phyloP scores from a whole-genome alignment of 768 basidiomycete species.

The Trametes meyenii region DNA sequence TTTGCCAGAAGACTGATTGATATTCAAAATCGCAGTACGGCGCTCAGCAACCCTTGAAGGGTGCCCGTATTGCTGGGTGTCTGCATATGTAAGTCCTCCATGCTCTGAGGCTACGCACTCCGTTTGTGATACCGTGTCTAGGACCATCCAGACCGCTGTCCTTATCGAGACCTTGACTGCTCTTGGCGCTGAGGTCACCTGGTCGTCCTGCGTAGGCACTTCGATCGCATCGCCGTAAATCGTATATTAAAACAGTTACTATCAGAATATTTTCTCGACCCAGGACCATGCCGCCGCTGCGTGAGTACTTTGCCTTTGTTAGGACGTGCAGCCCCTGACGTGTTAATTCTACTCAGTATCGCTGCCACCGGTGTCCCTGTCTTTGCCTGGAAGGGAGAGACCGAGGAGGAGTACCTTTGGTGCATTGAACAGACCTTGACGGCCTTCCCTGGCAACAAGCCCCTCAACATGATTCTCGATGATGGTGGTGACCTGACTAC shows the following conservation, averaged over 20 bases:
- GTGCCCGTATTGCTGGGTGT: conserved; percentile 96
- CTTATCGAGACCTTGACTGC: conserved; percentile 97
- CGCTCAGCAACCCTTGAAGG: conserved; percentile 82
- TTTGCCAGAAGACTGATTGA: neutral
- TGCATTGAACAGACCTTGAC: conserved; percentile 94
- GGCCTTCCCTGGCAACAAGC: conserved; percentile 82
- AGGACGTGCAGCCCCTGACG: neutral
- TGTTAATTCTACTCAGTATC: conserved; percentile 59
- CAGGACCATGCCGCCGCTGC: conserved; percentile 99
- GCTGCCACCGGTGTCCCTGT: conserved; percentile 98
- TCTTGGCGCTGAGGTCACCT: conserved; percentile 96
- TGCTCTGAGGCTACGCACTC: neutral
- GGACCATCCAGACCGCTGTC: conserved; percentile 98
- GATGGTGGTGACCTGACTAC: conserved; percentile 97
- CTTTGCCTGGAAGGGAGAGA: conserved; percentile 99
- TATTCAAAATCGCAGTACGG: conserved; percentile 57
- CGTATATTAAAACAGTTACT: neutral
- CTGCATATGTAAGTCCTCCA: conserved; percentile 80
- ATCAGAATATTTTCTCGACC: conserved; percentile 97
- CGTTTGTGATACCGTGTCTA: conserved; percentile 34
- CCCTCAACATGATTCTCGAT: conserved; percentile 98
- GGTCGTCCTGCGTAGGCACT: conserved; percentile 91
- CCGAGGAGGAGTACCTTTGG: conserved; percentile 98
- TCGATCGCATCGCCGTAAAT: neutral
- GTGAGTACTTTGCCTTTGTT: conserved; percentile 46